phyloP scores from a whole-genome alignment of 495 filamentous ascomycete species.

The Aeminium ludgeri region DNA sequence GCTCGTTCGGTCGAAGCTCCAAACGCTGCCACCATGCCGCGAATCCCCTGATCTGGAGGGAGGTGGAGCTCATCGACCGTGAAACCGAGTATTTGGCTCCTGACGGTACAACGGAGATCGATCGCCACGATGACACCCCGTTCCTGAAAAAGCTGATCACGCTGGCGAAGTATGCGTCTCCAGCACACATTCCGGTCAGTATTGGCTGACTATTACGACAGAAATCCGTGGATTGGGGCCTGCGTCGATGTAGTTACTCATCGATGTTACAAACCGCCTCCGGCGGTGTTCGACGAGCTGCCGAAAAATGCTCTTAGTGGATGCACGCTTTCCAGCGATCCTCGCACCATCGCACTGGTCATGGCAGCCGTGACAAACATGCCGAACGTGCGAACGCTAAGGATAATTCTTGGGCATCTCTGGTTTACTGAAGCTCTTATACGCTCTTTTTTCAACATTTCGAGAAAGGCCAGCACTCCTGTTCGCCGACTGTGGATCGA shows the following conservation, averaged over 20 bases:
- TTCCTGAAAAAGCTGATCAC: conserved; percentile 19
- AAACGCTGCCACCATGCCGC: conserved; percentile 12
- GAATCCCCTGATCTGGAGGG: conserved; percentile 15
- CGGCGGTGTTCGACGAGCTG: conserved; percentile 21
- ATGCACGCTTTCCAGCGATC: conserved; percentile 16
- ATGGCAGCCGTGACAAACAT: conserved; percentile 18
- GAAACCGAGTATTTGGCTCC: conserved; percentile 6
- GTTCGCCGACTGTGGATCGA: conserved; percentile 24
- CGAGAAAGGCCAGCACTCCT: conserved; percentile 8
- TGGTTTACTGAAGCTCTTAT: conserved; percentile 18
- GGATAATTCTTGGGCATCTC: conserved; percentile 21
- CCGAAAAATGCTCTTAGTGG: conserved; percentile 17
- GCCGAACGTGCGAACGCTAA: conserved; percentile 19
- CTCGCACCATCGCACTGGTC: conserved; percentile 15
- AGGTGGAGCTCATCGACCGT: conserved; percentile 18
- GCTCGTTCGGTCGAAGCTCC: conserved; percentile 11
- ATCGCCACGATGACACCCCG: conserved; percentile 25
- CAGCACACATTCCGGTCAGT: background rate
- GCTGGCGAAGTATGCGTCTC: conserved; percentile 14
- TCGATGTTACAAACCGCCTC: conserved; percentile 22
- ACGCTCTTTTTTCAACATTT: conserved; percentile 18
- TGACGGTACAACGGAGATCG: background rate
- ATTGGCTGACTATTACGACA: background rate
- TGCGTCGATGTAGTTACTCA: conserved; percentile 19
- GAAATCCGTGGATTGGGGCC: conserved; percentile 17